Percentiles rank a stretch among this genome's conserved stretches.
Evolutionary conservation across 495 filamentous ascomycete genomes (phyloP).

Genomic region (Aspergillus sparsus): DNA sequence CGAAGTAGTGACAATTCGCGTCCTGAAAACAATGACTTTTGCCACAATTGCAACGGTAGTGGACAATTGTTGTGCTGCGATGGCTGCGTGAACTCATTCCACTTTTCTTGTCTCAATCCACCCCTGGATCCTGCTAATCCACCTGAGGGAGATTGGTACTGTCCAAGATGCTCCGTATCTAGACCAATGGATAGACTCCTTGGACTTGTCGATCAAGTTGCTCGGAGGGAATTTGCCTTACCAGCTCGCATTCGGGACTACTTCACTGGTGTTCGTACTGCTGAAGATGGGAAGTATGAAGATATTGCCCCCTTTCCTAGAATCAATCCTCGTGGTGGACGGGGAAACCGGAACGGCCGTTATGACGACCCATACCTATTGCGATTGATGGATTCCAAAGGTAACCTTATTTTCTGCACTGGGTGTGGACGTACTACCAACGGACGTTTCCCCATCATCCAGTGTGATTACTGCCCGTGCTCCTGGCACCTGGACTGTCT

Average conservation of each 20-base stretch:
- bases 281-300: slow-evolving; percentile 75
- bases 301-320: slow-evolving; percentile 48
- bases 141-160: slow-evolving; percentile 80
- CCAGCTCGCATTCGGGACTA: slow-evolving; percentile 66
- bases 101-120: slow-evolving; percentile 82
- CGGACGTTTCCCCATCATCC: slow-evolving; percentile 64
- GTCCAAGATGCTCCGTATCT: slow-evolving; percentile 65
- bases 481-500: slow-evolving; percentile 92
- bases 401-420: slow-evolving; percentile 57
- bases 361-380: slow-evolving; percentile 34
- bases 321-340: slow-evolving; percentile 29
- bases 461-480: slow-evolving; percentile 77
- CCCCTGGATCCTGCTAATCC: slow-evolving; percentile 63
- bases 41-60: slow-evolving; percentile 74
- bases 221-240: slow-evolving; percentile 72
- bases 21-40: slow-evolving; percentile 81
- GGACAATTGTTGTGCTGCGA: slow-evolving; percentile 93
- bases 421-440: slow-evolving; percentile 62
- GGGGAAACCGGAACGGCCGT: slow-evolving; percentile 26
- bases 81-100: slow-evolving; percentile 81
- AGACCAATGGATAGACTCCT: slow-evolving; percentile 62
- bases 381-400: slow-evolving; percentile 23
- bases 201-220: slow-evolving; percentile 58
- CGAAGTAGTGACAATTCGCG: slow-evolving; percentile 31
- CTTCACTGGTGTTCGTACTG: slow-evolving; percentile 73